A percentile compares a stretch with the other conserved stretches of the same genome.
These are phyloP conservation scores for Globisporangium nodosum DNA, from an alignment of 352 stramenopile species.

Conservation along the genomic window DNA sequence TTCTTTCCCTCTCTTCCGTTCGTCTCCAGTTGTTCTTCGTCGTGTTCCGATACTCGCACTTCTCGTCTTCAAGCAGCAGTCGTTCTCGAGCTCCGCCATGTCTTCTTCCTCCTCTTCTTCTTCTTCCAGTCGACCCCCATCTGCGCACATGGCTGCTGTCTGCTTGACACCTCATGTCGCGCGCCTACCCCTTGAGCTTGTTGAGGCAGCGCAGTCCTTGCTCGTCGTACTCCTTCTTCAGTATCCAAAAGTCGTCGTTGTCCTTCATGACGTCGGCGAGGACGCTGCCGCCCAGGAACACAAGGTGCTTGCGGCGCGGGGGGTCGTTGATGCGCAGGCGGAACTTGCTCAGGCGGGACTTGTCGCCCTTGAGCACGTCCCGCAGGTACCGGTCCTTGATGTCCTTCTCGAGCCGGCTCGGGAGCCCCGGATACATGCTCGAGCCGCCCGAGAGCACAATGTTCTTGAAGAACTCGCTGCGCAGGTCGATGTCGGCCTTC, in stretches of 20 bases:
- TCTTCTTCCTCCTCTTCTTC: neutral
- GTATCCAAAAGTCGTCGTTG: slow-evolving; percentile 93
- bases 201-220: slow-evolving; percentile 83
- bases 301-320: slow-evolving; percentile 94
- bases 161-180: neutral
- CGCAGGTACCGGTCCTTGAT: slow-evolving; percentile 82
- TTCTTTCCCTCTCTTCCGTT: neutral
- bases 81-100: neutral
- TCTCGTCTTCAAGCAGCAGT: neutral
- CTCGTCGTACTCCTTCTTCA: slow-evolving; percentile 93
- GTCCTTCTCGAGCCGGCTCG: slow-evolving; percentile 91
- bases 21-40: neutral
- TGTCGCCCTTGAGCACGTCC: slow-evolving; percentile 86
- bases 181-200: slow-evolving; percentile 54
- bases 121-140: neutral
- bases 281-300: slow-evolving; percentile 92
- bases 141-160: slow-evolving; percentile 39
- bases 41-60: neutral
- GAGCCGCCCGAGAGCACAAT: slow-evolving; percentile 93
- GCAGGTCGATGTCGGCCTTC: slow-evolving; percentile 93
- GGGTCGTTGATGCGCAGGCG: slow-evolving; percentile 94
- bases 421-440: slow-evolving; percentile 95
- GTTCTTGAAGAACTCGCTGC: slow-evolving; percentile 97
- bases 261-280: slow-evolving; percentile 94
- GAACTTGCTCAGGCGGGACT: slow-evolving; percentile 89